Percentiles rank a stretch among this genome's conserved stretches.
Conservation (phyloP, 495 filamentous ascomycete species). For the Tetracladium marchalianum region DNA sequence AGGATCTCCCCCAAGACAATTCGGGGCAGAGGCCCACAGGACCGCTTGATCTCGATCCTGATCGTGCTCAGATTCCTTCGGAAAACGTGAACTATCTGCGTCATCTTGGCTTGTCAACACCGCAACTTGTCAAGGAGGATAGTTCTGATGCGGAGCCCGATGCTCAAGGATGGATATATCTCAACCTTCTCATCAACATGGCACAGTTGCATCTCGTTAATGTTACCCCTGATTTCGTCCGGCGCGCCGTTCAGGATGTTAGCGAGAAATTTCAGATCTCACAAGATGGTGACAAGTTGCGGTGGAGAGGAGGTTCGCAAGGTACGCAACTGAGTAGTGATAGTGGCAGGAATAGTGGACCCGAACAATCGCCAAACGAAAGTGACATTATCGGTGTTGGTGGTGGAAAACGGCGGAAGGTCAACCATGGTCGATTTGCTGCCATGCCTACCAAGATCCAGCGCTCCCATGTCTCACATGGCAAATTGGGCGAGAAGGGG, state of each 20-base stretch:
- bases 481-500: background rate
- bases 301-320: conserved; percentile 59
- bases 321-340: conserved; percentile 50
- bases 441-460: conserved; percentile 17
- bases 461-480: conserved; percentile 15
- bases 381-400: conserved; percentile 32
- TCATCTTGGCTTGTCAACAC: conserved; percentile 53
- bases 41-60: conserved; percentile 60
- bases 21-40: conserved; percentile 61
- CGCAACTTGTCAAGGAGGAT: conserved; percentile 23
- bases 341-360: conserved; percentile 30
- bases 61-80: conserved; percentile 51
- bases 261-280: conserved; percentile 66
- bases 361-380: conserved; percentile 27
- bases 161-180: conserved; percentile 63
- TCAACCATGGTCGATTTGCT: conserved; percentile 13
- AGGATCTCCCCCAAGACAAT: background rate
- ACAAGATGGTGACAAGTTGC: conserved; percentile 59
- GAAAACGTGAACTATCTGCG: conserved; percentile 71
- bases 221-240: conserved; percentile 63
- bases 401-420: conserved; percentile 21
- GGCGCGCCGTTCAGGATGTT: conserved; percentile 51
- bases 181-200: conserved; percentile 73
- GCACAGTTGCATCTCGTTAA: conserved; percentile 72
- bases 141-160: conserved; percentile 37